Conservation (phyloP, 148 eudicot genomes). For the Beta vulgaris region DNA sequence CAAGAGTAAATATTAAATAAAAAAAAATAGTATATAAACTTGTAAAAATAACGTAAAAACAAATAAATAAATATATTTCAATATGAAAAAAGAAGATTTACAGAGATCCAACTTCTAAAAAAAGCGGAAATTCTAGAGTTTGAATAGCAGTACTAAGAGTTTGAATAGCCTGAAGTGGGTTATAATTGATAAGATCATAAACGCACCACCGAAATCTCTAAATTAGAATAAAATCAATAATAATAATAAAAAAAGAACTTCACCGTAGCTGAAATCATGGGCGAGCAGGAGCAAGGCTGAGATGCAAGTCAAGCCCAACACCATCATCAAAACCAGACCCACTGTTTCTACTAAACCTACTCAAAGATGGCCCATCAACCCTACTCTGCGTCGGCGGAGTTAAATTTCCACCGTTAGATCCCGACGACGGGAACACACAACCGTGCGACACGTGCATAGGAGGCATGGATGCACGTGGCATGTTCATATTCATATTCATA, state of each 20-base stretch:
- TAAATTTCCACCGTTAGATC: constrained; percentile 5
- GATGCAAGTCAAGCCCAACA: constrained; percentile 77
- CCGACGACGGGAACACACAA: constrained; percentile 38
- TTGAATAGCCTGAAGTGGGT: neutral
- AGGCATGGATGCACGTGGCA: constrained; percentile 51
- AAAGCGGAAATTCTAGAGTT: constrained; percentile 4
- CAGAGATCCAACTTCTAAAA: constrained; percentile 13
- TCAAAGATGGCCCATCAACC: constrained; percentile 59
- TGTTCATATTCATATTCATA: no score
- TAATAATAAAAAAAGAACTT: neutral
- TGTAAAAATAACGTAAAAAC: neutral
- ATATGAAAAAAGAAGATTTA: constrained; percentile 6
- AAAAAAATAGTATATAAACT: no score
- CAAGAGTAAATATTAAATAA: no score
- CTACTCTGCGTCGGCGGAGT: constrained; percentile 25
- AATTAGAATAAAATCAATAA: neutral
- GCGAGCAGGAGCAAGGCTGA: constrained; percentile 65
- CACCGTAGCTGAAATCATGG: constrained; percentile 23
- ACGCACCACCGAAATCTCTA: neutral
- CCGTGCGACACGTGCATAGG: constrained; percentile 72
- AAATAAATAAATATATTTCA: constrained; percentile 7
- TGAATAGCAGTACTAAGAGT: constrained; percentile 1
- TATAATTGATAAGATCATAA: neutral
- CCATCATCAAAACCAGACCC: constrained; percentile 71
- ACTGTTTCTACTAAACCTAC: constrained; percentile 48